Evolutionary conservation across 1,284 basidiomycete genomes (phyloP), one percentile per base, ranked within the genome.

Genomic region (Leccinum pachyderme): DNA sequence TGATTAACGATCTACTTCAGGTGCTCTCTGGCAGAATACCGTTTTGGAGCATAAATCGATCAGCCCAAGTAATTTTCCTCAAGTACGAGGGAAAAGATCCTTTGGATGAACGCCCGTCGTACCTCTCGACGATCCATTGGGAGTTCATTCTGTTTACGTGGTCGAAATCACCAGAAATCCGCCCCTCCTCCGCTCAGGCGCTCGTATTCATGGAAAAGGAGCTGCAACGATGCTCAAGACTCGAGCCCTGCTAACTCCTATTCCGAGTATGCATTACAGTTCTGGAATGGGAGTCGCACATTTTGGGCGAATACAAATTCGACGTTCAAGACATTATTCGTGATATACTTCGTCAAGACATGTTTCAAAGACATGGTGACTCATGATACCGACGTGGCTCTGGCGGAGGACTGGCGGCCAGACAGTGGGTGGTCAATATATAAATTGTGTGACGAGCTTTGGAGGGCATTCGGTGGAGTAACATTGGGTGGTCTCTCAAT

Each of bases 61-160:
- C 49, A 4, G 61, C 60, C 0, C 59, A 60, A 1, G 47, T 61
- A 1, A 62, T 62, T 6, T 52, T 60, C 25, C 47, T 60, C 5
- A 60, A 60, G 24, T 62, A 52, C 3, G 13, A 54, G 29, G 59
- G 59, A 1, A 60, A 59, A 32, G 44, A 60, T 25, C 60, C 59
- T 4, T 25, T 60, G 49, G 59, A 60, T 12, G 57, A 60, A 31
- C 9, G 59, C 18, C 59, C 60, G 12, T 25, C 41, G 2, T 6
- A 39, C n/a, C 48, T 59, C 9, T 18, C 59, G 12, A 18, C 18
- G 4, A 28, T 15, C 13, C 44, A 39, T 8, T 60, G 59, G 59
- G 22, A 49, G 5, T 60, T 60, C 29, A 60, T 60, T 51, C 60
- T n/a, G 9, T 47, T 46, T 6, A 41, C 49, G 2, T 60, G 58